Percentiles rank a stretch among this genome's conserved stretches.
Conservation (phyloP, 2,329 filamentous ascomycete species). For the Diaporthe vexans region DNA sequence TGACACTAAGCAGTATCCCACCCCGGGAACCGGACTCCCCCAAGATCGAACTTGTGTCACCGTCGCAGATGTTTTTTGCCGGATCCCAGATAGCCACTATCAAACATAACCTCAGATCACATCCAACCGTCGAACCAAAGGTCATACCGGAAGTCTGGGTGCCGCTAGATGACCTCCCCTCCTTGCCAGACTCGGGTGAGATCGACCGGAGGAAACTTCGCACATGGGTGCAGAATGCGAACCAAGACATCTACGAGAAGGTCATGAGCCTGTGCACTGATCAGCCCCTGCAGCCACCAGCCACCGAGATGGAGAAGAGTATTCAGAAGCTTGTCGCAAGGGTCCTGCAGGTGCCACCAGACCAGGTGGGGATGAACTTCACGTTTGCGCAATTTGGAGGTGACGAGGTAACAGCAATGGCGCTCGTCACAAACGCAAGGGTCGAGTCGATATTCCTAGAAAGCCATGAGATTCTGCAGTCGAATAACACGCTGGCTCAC, state of each 20-base stretch:
- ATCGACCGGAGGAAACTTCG: constrained; percentile 61
- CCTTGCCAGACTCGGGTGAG: constrained; percentile 53
- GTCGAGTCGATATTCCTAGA: constrained; percentile 55
- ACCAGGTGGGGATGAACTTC: constrained; percentile 59
- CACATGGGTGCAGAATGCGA: constrained; percentile 68
- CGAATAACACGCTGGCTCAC: constrained; percentile 54
- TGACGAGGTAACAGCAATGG: constrained; percentile 55
- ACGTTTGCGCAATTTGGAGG: constrained; percentile 58
- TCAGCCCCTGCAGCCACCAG: constrained; percentile 52
- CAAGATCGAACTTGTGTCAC: constrained; percentile 53
- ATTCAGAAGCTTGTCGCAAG: constrained; percentile 56
- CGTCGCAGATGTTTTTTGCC: constrained; percentile 56
- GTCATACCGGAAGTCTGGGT: constrained; percentile 63
- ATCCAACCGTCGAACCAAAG: constrained; percentile 53
- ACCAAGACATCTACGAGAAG: constrained; percentile 60
- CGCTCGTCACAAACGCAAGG: constrained; percentile 55
- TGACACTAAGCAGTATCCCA: constrained; percentile 55
- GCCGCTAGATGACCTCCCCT: constrained; percentile 60
- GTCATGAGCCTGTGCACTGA: constrained; percentile 60
- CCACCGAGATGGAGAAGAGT: constrained; percentile 55
- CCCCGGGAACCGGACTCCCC: constrained; percentile 48
- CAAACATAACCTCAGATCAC: constrained; percentile 52
- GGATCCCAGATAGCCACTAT: constrained; percentile 59
- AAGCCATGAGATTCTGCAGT: constrained; percentile 54
- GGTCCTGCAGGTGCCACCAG: constrained; percentile 54